A percentile compares a stretch with the other conserved stretches of the same genome.
phyloP scores from a whole-genome alignment of 106 monocot species.

The Cymbidium sinense region DNA sequence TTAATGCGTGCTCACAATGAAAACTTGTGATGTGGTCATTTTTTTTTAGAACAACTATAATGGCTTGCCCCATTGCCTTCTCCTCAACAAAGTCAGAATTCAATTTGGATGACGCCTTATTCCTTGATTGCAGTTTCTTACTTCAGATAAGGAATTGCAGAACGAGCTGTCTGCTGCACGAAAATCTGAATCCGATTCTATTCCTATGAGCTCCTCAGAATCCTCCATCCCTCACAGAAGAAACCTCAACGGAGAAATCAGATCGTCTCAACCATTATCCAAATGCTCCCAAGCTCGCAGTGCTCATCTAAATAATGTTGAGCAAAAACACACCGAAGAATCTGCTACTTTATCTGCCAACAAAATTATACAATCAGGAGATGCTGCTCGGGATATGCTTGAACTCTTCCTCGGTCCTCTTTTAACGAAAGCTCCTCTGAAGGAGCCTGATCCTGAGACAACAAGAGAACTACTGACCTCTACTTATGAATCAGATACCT shows the following conservation, averaged over 20 bases:
- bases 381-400: constrained; percentile 64
- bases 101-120: background rate
- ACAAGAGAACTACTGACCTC: constrained; percentile 1
- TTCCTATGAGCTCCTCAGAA: constrained; percentile 7
- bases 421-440: constrained; percentile 24
- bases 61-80: too few species aligned
- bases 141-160: constrained; percentile 31
- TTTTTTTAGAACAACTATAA: too few species aligned
- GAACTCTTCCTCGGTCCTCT: constrained; percentile 57
- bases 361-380: constrained; percentile 23
- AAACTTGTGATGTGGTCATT: too few species aligned
- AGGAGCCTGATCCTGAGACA: background rate
- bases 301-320: background rate
- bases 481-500: constrained; percentile 5
- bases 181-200: constrained; percentile 2
- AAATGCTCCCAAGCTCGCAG: constrained; percentile 12
- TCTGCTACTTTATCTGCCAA: background rate
- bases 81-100: background rate
- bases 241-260: background rate
- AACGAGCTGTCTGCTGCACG: background rate
- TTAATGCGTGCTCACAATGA: too few species aligned
- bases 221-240: background rate
- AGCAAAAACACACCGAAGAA: background rate
- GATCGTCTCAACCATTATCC: constrained; percentile 14
- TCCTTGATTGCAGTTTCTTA: constrained; percentile 40